Evolutionary conservation across 202 grass and related monocot genomes (phyloP).

Genomic region (Hordeum pubiflorum): DNA sequence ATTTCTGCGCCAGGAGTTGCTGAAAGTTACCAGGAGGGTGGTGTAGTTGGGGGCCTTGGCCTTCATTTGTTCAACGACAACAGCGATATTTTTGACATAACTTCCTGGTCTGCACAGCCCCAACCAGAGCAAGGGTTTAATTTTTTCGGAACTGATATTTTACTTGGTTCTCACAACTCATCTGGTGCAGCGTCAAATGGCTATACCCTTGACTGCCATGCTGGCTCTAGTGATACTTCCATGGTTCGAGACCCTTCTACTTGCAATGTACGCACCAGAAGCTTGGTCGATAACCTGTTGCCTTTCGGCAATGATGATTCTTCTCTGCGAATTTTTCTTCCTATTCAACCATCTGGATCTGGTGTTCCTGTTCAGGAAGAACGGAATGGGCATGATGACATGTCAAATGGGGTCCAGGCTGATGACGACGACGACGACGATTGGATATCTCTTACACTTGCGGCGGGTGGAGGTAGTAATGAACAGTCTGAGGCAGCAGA

Average conservation of each 20-base stretch:
- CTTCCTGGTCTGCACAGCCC: constrained; percentile 50
- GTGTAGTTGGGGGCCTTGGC: constrained; percentile 37
- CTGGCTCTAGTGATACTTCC: constrained; percentile 44
- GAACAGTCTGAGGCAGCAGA: constrained; percentile 35
- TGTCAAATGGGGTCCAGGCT: constrained; percentile 47
- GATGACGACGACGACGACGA: constrained; percentile 16
- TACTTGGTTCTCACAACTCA: constrained; percentile 45
- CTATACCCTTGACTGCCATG: constrained; percentile 53
- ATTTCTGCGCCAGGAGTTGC: constrained; percentile 31
- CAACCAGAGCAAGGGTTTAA: constrained; percentile 57
- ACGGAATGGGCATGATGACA: constrained; percentile 21
- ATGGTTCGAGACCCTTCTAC: constrained; percentile 41
- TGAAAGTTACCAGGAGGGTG: constrained; percentile 67
- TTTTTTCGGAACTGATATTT: constrained; percentile 64
- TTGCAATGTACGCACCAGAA: constrained; percentile 27
- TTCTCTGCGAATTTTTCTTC: constrained; percentile 81
- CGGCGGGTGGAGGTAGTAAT: constrained; percentile 50
- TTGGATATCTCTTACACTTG: constrained; percentile 76
- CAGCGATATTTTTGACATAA: constrained; percentile 66
- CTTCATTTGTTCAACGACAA: constrained; percentile 64
- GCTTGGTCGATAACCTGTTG: constrained; percentile 69
- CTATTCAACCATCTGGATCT: constrained; percentile 62
- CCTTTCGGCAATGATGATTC: constrained; percentile 58
- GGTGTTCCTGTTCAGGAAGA: constrained; percentile 45
- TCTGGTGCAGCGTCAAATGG: constrained; percentile 41